Evolutionary conservation across 805 yeast genomes (phyloP).

Genomic region (Kluyveromyces siamensis): DNA sequence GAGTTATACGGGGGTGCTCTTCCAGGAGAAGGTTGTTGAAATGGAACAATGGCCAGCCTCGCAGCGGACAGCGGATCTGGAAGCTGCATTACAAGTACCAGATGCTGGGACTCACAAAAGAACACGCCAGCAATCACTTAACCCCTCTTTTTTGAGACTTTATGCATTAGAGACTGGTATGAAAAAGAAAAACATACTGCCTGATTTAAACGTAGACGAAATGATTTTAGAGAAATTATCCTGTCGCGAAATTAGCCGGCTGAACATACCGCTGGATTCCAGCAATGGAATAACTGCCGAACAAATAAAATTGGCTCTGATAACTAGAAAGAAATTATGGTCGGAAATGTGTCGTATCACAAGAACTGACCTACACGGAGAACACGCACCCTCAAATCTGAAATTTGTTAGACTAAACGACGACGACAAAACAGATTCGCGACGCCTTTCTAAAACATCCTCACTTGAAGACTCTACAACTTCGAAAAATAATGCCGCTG

Average conservation of each 20-base stretch:
- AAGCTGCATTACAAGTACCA: not conserved
- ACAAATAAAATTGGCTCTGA: constrained; percentile 22
- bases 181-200: constrained; percentile 16
- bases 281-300: constrained; percentile 10
- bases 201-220: constrained; percentile 26
- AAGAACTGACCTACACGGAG: constrained; percentile 25
- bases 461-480: not conserved
- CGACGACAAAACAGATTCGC: not conserved
- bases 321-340: constrained; percentile 26
- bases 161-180: constrained; percentile 22
- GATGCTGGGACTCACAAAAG: constrained; percentile 7
- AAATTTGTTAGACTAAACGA: constrained; percentile 8
- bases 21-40: constrained; percentile 14
- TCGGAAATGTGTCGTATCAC: constrained; percentile 19
- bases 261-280: constrained; percentile 11
- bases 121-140: constrained; percentile 19
- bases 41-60: constrained; percentile 23
- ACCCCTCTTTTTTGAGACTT: constrained; percentile 22
- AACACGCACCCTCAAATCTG: constrained; percentile 19
- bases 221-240: constrained; percentile 14
- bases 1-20: not conserved
- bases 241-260: constrained; percentile 14
- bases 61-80: not conserved
- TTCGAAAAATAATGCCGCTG: not conserved
- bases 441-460: not conserved